These are phyloP conservation scores for Cordia subcordata DNA, from an alignment of 257 asterid species.

Conservation along the genomic window DNA sequence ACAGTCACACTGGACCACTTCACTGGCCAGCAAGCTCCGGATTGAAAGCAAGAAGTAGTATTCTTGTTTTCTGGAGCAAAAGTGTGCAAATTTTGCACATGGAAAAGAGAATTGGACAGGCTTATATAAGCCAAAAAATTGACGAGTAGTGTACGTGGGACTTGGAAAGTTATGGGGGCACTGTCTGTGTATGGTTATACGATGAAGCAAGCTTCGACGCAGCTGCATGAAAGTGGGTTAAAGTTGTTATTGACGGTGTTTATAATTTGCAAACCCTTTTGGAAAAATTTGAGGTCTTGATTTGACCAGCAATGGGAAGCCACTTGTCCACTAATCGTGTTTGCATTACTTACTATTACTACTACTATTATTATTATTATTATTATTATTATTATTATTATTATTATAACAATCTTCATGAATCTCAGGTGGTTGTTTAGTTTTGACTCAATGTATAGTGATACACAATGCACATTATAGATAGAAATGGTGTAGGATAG, in stretches of 20 bases:
- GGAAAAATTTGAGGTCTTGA: neutral
- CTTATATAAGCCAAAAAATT: neutral
- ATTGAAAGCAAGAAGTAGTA: too few species aligned
- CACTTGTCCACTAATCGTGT: neutral
- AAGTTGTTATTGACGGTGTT: conserved; percentile 22
- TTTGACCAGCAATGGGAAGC: neutral
- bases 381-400: too few species aligned
- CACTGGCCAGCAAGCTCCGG: too few species aligned
- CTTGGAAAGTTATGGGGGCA: neutral
- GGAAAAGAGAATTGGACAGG: too few species aligned
- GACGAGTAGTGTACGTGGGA: neutral
- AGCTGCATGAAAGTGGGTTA: conserved; percentile 53
- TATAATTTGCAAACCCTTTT: neutral
- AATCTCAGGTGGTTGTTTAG: too few species aligned
- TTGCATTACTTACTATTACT: too few species aligned
- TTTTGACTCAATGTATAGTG: too few species aligned
- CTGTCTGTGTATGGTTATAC: neutral
- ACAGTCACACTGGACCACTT: too few species aligned
- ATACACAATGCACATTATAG: too few species aligned
- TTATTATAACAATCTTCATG: too few species aligned
- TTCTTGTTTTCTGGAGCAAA: neutral
- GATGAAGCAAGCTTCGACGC: conserved; percentile 39
- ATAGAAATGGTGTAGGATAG: too few species aligned
- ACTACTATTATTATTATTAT: too few species aligned
- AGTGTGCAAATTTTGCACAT: neutral